Evolutionary conservation across 768 basidiomycete species (phyloP).

Genomic region (Paxillus rubicundulus): DNA sequence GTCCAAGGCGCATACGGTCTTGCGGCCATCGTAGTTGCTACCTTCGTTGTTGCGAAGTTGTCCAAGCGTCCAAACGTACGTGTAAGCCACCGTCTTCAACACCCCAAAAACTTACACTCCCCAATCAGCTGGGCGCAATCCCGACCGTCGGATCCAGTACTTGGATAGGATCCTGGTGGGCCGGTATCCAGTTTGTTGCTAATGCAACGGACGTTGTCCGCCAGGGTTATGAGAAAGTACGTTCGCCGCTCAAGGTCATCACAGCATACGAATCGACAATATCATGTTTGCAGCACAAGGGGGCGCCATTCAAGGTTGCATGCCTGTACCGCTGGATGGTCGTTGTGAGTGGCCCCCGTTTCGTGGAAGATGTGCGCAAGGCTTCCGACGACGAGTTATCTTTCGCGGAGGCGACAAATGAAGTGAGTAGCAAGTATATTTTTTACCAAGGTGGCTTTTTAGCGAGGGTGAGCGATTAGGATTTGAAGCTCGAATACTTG

Average conservation of each 20-base stretch:
- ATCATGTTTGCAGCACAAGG: slow-evolving; percentile 20
- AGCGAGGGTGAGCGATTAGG: slow-evolving; percentile 23
- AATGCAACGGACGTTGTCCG: slow-evolving; percentile 21
- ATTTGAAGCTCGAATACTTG: slow-evolving; percentile 36
- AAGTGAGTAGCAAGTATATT: slow-evolving; percentile 28
- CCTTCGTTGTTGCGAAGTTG: neutral
- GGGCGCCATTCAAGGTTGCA: slow-evolving; percentile 28
- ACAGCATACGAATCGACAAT: neutral
- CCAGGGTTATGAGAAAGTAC: slow-evolving; percentile 33
- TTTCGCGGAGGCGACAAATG: slow-evolving; percentile 23
- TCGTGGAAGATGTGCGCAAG: slow-evolving; percentile 40
- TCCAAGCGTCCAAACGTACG: no score
- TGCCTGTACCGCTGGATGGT: slow-evolving; percentile 36
- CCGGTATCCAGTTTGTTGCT: neutral
- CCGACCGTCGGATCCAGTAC: no score
- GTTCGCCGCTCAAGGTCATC: neutral
- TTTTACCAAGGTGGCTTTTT: no score
- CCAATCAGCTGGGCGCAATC: slow-evolving; percentile 12
- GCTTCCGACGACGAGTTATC: slow-evolving; percentile 41
- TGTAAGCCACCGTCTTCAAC: no score
- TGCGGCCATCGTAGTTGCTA: neutral
- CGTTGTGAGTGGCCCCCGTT: slow-evolving; percentile 29
- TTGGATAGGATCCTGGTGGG: no score
- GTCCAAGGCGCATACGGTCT: no score
- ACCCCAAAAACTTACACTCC: neutral